These are phyloP conservation scores for Chenopodium album DNA, from an alignment of 148 eudicot genomes.

Conservation along the genomic window DNA sequence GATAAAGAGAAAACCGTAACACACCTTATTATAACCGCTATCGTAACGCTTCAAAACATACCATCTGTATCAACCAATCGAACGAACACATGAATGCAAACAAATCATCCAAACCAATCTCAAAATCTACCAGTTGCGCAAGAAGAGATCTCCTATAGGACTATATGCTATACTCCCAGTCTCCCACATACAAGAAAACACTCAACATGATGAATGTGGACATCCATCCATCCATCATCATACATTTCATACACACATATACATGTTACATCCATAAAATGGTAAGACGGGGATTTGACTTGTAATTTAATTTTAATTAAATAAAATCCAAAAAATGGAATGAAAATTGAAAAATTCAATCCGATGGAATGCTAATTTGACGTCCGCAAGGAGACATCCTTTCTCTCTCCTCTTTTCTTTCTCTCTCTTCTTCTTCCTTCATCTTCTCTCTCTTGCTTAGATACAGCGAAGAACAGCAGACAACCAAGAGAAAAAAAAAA, in stretches of 20 bases:
- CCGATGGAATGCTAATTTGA: slow-evolving; percentile 66
- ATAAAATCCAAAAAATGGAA: slow-evolving; percentile 16
- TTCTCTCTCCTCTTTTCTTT: slow-evolving; percentile 20
- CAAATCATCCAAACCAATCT: no score
- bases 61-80: no score
- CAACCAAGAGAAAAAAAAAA: slow-evolving; percentile 18
- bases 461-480: slow-evolving; percentile 53
- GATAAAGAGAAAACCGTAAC: no score
- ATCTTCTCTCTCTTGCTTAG: slow-evolving; percentile 39
- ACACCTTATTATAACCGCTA: no score
- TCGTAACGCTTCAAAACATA: no score
- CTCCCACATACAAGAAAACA: no score
- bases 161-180: no score
- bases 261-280: slow-evolving; percentile 11
- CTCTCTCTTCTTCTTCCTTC: slow-evolving; percentile 23
- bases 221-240: no score
- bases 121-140: no score
- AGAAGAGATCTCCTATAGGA: no score
- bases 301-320: not conserved
- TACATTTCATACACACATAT: not conserved
- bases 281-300: slow-evolving; percentile 34
- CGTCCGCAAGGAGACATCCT: slow-evolving; percentile 69
- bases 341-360: slow-evolving; percentile 40
- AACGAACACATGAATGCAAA: no score
- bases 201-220: no score